phyloP scores from a whole-genome alignment of 331 rosid genomes.

The Stylosanthes scabra region DNA sequence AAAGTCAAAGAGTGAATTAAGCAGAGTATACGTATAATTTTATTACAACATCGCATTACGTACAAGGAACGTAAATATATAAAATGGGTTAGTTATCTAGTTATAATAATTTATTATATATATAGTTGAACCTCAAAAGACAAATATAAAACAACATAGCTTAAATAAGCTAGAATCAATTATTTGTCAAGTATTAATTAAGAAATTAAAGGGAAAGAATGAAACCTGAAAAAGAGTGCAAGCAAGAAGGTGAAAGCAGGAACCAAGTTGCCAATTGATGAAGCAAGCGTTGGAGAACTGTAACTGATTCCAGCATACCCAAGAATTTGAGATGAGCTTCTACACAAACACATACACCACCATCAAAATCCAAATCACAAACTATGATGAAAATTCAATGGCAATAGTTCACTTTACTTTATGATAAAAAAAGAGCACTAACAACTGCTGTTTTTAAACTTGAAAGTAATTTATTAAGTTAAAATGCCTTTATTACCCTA shows the following conservation, averaged over 20 bases:
- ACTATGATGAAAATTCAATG: background rate
- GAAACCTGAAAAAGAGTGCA: constrained; percentile 79
- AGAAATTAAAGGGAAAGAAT: constrained; percentile 9
- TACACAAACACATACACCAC: constrained; percentile 33
- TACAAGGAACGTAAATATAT: background rate
- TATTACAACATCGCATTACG: background rate
- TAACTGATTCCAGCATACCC: constrained; percentile 79
- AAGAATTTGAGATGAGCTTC: constrained; percentile 78
- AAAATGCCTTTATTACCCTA: constrained; percentile 57
- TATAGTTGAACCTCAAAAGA: background rate
- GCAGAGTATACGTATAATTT: background rate
- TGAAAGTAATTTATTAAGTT: background rate
- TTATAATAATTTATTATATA: background rate
- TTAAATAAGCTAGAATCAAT: background rate
- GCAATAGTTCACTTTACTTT: too few relatives aligned
- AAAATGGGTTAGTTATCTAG: too few relatives aligned
- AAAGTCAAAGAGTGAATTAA: background rate
- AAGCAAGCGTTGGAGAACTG: constrained; percentile 87
- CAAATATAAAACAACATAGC: background rate
- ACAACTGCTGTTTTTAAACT: background rate
- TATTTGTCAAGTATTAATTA: background rate
- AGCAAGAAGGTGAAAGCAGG: constrained; percentile 61
- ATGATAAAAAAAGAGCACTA: too few relatives aligned
- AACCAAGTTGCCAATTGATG: constrained; percentile 79
- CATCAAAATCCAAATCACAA: constrained; percentile 23